Percentiles rank a stretch among this genome's conserved stretches.
Conservation (phyloP, 2,329 filamentous ascomycete species). For the Pseudogymnoascus sp. region DNA sequence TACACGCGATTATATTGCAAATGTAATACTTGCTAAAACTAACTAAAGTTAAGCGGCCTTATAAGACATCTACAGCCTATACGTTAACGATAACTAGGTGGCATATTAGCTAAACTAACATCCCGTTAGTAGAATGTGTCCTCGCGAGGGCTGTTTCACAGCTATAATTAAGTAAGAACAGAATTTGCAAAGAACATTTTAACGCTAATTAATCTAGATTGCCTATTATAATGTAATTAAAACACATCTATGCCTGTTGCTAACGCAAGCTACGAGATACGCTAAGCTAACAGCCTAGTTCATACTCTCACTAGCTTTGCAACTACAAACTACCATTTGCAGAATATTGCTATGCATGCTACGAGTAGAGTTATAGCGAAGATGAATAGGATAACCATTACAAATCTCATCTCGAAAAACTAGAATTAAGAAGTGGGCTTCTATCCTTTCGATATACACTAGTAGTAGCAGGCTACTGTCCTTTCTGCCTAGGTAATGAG, state of each 20-base stretch:
- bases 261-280: neutral
- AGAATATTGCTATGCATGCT: too few species aligned
- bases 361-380: too few species aligned
- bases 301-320: neutral
- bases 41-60: neutral
- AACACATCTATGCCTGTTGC: neutral
- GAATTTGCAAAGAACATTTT: neutral
- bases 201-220: neutral
- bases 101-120: neutral
- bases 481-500: neutral
- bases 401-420: too few species aligned
- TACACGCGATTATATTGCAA: neutral
- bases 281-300: neutral
- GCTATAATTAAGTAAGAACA: neutral
- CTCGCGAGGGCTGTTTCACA: neutral
- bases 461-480: neutral
- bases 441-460: too few species aligned
- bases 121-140: neutral
- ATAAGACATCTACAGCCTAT: neutral
- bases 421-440: too few species aligned
- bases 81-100: neutral
- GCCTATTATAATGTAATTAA: neutral
- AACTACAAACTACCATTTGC: too few species aligned
- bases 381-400: too few species aligned
- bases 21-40: neutral